Conservation (phyloP, 495 filamentous ascomycete species). For the Lichenothelia convexa region DNA sequence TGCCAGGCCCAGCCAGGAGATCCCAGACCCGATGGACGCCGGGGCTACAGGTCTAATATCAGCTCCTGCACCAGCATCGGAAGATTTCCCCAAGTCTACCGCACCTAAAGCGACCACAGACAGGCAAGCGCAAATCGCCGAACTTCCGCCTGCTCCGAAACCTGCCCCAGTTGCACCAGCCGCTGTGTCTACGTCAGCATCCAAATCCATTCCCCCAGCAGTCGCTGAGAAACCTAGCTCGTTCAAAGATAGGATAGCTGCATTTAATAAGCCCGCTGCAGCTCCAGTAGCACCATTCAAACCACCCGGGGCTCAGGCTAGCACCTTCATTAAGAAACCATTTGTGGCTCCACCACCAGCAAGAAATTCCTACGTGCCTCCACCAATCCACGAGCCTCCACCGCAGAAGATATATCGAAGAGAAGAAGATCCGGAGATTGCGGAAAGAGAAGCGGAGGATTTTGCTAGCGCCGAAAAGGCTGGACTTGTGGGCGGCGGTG, state of each 20-base stretch:
- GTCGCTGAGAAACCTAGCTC: constrained; percentile 72
- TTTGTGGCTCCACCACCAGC: constrained; percentile 92
- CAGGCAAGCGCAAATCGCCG: neutral
- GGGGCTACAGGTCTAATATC: too few species aligned
- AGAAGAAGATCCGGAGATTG: constrained; percentile 76
- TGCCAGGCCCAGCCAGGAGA: too few species aligned
- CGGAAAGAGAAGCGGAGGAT: constrained; percentile 35
- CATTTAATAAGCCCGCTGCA: constrained; percentile 81
- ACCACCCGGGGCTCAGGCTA: constrained; percentile 39
- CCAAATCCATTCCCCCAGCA: constrained; percentile 37
- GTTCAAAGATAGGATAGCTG: constrained; percentile 88
- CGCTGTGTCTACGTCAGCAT: too few species aligned
- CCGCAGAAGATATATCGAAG: constrained; percentile 63
- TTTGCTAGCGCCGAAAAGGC: constrained; percentile 38
- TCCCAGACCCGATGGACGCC: too few species aligned
- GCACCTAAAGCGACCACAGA: too few species aligned
- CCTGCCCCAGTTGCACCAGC: constrained; percentile 16
- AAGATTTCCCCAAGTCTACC: too few species aligned
- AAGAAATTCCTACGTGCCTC: constrained; percentile 77
- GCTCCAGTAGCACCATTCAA: constrained; percentile 79
- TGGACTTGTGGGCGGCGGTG: constrained; percentile 30
- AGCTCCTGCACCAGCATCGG: constrained; percentile 1
- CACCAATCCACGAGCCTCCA: constrained; percentile 38
- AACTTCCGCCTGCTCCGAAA: constrained; percentile 28
- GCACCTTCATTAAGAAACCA: constrained; percentile 87